phyloP scores from a whole-genome alignment of 306 rosid species.

The Inga laurina region DNA sequence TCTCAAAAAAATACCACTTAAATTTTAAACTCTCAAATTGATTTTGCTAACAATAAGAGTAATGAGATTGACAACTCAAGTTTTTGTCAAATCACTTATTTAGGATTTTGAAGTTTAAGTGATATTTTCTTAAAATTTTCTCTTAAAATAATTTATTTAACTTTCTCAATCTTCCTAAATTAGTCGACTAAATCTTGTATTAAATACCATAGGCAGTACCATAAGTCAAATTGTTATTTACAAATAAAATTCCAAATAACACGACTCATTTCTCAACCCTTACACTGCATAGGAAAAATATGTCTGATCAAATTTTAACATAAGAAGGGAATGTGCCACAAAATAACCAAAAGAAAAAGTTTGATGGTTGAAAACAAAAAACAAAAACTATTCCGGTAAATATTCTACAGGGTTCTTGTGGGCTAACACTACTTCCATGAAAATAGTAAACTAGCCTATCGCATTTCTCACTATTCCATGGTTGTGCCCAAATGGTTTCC shows the following conservation, averaged over 20 bases:
- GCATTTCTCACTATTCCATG: background rate
- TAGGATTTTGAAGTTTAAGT: too few relatives aligned
- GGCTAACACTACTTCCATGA: background rate
- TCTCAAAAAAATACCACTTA: too few relatives aligned
- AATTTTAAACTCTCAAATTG: too few relatives aligned
- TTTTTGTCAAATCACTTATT: too few relatives aligned
- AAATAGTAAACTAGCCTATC: background rate
- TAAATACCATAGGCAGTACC: too few relatives aligned
- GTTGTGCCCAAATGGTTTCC: background rate
- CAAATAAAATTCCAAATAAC: background rate
- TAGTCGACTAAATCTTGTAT: too few relatives aligned
- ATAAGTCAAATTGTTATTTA: background rate
- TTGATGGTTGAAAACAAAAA: background rate
- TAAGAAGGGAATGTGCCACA: background rate
- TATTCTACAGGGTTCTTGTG: background rate
- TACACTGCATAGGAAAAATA: background rate
- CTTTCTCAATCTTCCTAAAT: too few relatives aligned
- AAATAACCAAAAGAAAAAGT: background rate
- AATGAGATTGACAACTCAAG: too few relatives aligned
- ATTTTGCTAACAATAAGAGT: too few relatives aligned
- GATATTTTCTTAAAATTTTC: too few relatives aligned
- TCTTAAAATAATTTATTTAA: too few relatives aligned
- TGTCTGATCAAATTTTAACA: background rate
- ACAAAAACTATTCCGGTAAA: background rate
- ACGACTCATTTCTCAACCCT: background rate